Conservation (phyloP, 805 yeast genomes). For the Teunomyces pallodes region DNA sequence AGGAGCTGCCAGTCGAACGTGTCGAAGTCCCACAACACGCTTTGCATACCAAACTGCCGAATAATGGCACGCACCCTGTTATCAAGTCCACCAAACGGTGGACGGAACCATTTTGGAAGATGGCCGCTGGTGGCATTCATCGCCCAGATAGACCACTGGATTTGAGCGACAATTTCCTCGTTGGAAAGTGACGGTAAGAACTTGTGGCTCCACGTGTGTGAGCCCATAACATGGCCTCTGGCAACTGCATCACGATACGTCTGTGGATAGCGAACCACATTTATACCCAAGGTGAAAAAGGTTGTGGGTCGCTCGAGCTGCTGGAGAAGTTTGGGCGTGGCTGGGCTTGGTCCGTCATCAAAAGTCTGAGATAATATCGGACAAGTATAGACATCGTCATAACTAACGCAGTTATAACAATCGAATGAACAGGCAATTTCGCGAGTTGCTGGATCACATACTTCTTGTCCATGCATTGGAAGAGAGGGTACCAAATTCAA, state of each 20-base stretch:
- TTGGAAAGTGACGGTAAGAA: conserved; percentile 75
- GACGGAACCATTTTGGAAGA: conserved; percentile 89
- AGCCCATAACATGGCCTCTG: conserved; percentile 76
- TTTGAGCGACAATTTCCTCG: conserved; percentile 81
- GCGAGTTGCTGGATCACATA: conserved; percentile 47
- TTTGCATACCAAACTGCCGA: conserved; percentile 80
- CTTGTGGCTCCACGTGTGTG: conserved; percentile 93
- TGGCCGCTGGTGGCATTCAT: conserved; percentile 92
- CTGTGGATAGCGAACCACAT: conserved; percentile 75
- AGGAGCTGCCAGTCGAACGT: conserved; percentile 86
- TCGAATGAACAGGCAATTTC: conserved; percentile 68
- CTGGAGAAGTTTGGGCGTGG: conserved; percentile 59
- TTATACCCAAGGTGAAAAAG: conserved; percentile 82
- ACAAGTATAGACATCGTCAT: conserved; percentile 77
- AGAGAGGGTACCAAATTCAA: conserved; percentile 48
- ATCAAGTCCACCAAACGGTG: conserved; percentile 95
- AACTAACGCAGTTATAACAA: conserved; percentile 73
- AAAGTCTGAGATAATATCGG: conserved; percentile 78
- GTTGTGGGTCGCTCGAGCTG: conserved; percentile 59
- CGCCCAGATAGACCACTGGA: conserved; percentile 97
- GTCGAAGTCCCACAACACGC: conserved; percentile 89
- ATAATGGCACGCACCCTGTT: conserved; percentile 78
- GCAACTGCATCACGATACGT: conserved; percentile 54
- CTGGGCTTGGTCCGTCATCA: conserved; percentile 90
- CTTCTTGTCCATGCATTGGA: conserved; percentile 52